These are phyloP conservation scores for Harringtonia lauricola DNA, from an alignment of 2,329 filamentous ascomycete species.

Conservation along the genomic window DNA sequence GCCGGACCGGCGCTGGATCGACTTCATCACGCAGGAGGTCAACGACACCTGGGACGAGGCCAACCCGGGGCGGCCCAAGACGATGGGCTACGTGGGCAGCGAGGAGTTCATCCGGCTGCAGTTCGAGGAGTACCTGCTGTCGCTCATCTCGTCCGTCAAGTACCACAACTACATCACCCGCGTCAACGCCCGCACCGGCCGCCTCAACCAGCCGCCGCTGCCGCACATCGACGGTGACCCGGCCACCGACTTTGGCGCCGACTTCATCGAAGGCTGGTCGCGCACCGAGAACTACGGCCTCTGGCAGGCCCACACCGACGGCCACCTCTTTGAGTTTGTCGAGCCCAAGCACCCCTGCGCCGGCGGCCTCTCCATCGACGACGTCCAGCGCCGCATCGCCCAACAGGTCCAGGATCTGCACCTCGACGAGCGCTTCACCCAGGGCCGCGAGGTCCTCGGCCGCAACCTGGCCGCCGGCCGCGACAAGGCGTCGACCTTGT, in stretches of 20 bases:
- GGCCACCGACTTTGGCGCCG: constrained; percentile 66
- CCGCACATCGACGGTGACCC: constrained; percentile 72
- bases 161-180: constrained; percentile 64
- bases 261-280: constrained; percentile 83
- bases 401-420: constrained; percentile 92
- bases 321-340: constrained; percentile 86
- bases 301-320: constrained; percentile 71
- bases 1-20: constrained; percentile 91
- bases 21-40: constrained; percentile 85
- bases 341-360: constrained; percentile 90
- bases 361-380: constrained; percentile 84
- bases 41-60: constrained; percentile 94
- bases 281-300: constrained; percentile 85
- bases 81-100: constrained; percentile 86
- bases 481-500: constrained; percentile 76
- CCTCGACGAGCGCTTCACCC: constrained; percentile 78
- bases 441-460: constrained; percentile 75
- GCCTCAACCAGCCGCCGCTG: constrained; percentile 26
- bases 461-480: constrained; percentile 80
- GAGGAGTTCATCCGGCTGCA: constrained; percentile 96
- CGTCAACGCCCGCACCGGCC: constrained; percentile 42
- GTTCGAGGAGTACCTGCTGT: constrained; percentile 92
- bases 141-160: constrained; percentile 78
- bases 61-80: constrained; percentile 83
- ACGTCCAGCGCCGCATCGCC: constrained; percentile 79